Conservation (phyloP, 768 basidiomycete genomes). For the Serpula lacrymans region DNA sequence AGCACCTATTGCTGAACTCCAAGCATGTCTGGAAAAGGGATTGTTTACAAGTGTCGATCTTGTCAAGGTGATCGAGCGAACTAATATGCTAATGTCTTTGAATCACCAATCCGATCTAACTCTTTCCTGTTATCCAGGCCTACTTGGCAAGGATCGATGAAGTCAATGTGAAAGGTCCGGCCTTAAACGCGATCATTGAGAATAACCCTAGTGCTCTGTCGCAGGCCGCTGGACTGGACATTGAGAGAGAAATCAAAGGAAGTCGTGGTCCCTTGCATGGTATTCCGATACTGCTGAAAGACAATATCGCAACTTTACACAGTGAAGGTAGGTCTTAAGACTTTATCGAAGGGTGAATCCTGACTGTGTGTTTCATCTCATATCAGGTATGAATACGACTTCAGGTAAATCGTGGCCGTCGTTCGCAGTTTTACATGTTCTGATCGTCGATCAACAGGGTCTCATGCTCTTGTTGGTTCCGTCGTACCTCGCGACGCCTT, state of each 20-base stretch:
- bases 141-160: slow-evolving; percentile 67
- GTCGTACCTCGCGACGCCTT: slow-evolving; percentile 33
- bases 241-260: slow-evolving; percentile 38
- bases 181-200: slow-evolving; percentile 57
- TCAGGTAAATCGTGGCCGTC: slow-evolving; percentile 31
- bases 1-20: slow-evolving; percentile 52
- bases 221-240: slow-evolving; percentile 49
- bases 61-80: slow-evolving; percentile 58
- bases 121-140: slow-evolving; percentile 35
- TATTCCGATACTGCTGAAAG: slow-evolving; percentile 51
- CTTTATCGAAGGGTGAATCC: slow-evolving; percentile 25
- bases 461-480: slow-evolving; percentile 32
- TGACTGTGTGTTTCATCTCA: too few relatives aligned
- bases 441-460: slow-evolving; percentile 27
- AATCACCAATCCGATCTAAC: background rate
- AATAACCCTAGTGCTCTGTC: slow-evolving; percentile 49
- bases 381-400: slow-evolving; percentile 39
- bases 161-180: slow-evolving; percentile 60
- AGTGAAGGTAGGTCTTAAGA: slow-evolving; percentile 21
- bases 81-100: background rate
- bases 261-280: slow-evolving; percentile 51
- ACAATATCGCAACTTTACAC: slow-evolving; percentile 33
- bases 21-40: slow-evolving; percentile 46
- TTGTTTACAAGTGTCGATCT: slow-evolving; percentile 59
- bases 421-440: too few relatives aligned